Evolutionary conservation across 2,329 filamentous ascomycete species (phyloP), one percentile per base, ranked within the genome.

Genomic region (Pseudocercospora eumusae): DNA sequence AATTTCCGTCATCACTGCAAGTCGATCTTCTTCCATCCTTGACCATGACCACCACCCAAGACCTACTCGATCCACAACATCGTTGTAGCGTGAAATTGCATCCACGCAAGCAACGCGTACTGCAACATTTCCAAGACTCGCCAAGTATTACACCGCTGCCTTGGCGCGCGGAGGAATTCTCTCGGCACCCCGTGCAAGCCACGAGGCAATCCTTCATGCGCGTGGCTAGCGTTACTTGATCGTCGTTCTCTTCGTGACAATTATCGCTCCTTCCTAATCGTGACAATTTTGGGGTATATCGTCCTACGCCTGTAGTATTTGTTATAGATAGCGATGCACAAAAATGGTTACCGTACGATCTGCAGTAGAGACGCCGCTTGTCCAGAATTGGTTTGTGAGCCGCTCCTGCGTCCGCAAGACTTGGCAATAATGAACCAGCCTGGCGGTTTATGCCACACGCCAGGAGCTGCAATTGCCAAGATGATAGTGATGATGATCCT

Each of bases 71-170:
- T 27, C 49, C 49, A 49, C 44, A 21, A 40, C 36, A 40, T 40
- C 36, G 20, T 11, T 25, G 18, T 47, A 21, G 44, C 21, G 44
- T 21, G 44, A 47, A 47, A 47, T 47, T 31, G 47, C 47, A 54
- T 21, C 52, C 52, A 54, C 52, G 40, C 52, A 21, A 49, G 23
- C 49, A 53, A 53, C 49, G 49, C 25, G 44, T 23, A 44, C 47
- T 25, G 45, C 56, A 52, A 59, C 56, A 59, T 40, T 50, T 52
- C 60, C 59, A 61, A 62, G 56, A 58, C 55, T 28, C 54, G 60
- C 60, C 60, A 55, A 62, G 60, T 44, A 42, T 47, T 58, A 62
- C 60, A 62, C 60, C 60, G 60, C 60, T 53, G 50, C 20, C 45
- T 61, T 61, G 59, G 59, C 60, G 49, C 52, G 28, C 52, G 52